phyloP scores from a whole-genome alignment of 176 grass and related monocot species.

The Zea luxurians region DNA sequence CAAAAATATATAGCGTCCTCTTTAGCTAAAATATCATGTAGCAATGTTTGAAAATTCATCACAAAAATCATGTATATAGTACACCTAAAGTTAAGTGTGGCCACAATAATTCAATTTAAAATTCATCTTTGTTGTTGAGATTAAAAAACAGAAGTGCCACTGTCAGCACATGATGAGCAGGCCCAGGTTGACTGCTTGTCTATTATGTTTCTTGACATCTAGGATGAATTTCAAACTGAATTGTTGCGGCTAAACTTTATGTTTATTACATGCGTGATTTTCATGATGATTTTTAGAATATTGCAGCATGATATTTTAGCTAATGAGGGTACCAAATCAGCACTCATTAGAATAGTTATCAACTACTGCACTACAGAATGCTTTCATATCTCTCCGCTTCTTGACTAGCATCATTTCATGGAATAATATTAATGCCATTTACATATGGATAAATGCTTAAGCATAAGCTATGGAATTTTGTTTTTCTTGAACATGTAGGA shows the following conservation, averaged over 20 bases:
- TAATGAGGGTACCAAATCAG: background rate
- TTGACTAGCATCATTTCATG: slow-evolving; percentile 3
- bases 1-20: background rate
- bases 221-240: background rate
- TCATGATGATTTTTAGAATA: background rate
- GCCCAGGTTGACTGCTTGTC: background rate
- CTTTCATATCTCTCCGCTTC: background rate
- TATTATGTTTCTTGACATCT: background rate
- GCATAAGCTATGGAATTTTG: background rate
- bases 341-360: background rate
- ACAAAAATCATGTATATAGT: background rate
- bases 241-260: background rate
- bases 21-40: background rate
- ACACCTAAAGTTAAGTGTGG: background rate
- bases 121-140: background rate
- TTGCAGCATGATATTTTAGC: background rate
- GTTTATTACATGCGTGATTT: background rate
- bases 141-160: background rate
- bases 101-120: background rate
- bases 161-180: background rate
- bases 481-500: background rate
- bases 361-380: background rate
- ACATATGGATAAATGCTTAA: background rate
- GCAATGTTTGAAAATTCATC: background rate
- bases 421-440: background rate